Percentiles rank a stretch among this genome's conserved stretches.
Conservation (phyloP, 2,329 filamentous ascomycete species). For the Cladosporium sp. region DNA sequence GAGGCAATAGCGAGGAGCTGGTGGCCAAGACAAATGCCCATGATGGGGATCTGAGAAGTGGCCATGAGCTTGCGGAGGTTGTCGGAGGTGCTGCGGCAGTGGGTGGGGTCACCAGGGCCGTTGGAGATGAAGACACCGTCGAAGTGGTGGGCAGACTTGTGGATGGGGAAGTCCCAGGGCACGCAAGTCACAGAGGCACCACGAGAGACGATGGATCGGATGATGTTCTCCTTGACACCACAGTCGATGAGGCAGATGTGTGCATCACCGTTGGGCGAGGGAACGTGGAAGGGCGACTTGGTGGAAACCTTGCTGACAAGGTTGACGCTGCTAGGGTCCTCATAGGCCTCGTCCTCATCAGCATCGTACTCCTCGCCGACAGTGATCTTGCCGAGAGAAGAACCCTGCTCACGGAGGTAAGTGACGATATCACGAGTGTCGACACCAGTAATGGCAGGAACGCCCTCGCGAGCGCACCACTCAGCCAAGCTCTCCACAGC, state of each 20-base stretch:
- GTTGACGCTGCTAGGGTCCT: constrained; percentile 96
- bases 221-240: constrained; percentile 99
- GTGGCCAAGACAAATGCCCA: constrained; percentile 97
- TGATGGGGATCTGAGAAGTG: constrained; percentile 84
- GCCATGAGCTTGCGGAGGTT: constrained; percentile 90
- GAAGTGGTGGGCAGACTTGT: constrained; percentile 97
- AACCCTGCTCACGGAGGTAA: constrained; percentile 91
- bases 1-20: constrained; percentile 89
- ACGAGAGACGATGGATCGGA: constrained; percentile 87
- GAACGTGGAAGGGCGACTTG: constrained; percentile 95
- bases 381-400: constrained; percentile 89
- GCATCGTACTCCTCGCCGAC: constrained; percentile 98
- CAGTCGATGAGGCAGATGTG: constrained; percentile 96
- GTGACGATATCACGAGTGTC: constrained; percentile 97
- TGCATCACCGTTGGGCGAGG: constrained; percentile 76
- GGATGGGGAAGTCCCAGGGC: constrained; percentile 95
- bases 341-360: constrained; percentile 93
- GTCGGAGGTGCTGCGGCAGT: constrained; percentile 92
- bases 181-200: constrained; percentile 92
- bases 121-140: constrained; percentile 99
- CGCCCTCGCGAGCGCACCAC: constrained; percentile 95
- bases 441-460: constrained; percentile 93
- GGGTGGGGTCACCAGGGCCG: constrained; percentile 94
- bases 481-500: constrained; percentile 89
- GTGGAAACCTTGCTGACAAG: constrained; percentile 94